Conservation (phyloP, 495 filamentous ascomycete species). For the Xylaria telfairii region DNA sequence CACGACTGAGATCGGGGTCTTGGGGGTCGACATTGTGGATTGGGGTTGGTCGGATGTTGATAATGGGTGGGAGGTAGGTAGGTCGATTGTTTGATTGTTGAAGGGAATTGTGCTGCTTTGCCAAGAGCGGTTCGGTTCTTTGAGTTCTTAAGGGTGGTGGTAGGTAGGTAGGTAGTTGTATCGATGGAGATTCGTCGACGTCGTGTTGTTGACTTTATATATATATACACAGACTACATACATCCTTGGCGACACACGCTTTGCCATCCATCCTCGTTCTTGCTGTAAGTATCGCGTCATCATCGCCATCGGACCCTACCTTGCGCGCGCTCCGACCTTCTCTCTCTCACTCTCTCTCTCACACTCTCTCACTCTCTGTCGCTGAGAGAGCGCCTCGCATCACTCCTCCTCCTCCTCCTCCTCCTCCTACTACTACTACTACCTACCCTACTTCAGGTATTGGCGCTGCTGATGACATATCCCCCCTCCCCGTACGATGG, state of each 20-base stretch:
- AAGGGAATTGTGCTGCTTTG: too few species aligned
- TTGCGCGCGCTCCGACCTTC: background rate
- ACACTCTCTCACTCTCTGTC: too few species aligned
- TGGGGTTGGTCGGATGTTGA: background rate
- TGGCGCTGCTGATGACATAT: conserved; percentile 20
- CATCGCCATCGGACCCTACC: background rate
- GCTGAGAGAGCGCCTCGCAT: too few species aligned
- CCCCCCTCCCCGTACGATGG: background rate
- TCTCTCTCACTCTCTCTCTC: too few species aligned
- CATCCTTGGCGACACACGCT: too few species aligned
- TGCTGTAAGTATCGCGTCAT: too few species aligned
- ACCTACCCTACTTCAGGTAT: too few species aligned
- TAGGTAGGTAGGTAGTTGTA: background rate
- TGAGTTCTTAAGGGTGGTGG: background rate
- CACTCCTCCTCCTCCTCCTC: too few species aligned
- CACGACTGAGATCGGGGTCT: conserved; percentile 17
- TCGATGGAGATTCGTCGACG: background rate
- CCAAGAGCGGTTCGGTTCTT: too few species aligned
- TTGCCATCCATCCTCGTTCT: too few species aligned
- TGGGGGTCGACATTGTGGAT: background rate
- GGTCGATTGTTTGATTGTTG: background rate
- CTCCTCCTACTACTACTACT: too few species aligned
- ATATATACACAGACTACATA: background rate
- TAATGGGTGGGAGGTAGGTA: background rate
- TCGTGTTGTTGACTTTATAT: background rate